phyloP scores from a whole-genome alignment of 352 stramenopile species.

The Phytophthora agathidicida region DNA sequence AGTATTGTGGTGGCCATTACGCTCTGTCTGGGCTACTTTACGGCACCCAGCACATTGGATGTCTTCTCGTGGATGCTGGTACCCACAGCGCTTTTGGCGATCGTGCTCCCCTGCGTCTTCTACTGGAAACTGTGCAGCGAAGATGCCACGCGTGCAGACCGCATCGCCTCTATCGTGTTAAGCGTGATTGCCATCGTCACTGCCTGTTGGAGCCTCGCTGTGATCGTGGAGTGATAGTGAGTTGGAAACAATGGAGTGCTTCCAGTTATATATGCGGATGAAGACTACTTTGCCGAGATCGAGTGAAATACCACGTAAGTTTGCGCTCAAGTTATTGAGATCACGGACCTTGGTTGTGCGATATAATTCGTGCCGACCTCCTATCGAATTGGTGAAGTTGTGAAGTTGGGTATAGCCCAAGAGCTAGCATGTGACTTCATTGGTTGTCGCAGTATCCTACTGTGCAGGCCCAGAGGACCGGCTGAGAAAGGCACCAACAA shows the following conservation, averaged over 20 bases:
- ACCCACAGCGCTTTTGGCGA: constrained; percentile 57
- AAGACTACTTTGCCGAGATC: no score
- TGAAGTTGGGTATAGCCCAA: no score
- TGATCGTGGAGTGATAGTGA: constrained; percentile 48
- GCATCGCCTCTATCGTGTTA: constrained; percentile 47
- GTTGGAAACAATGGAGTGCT: neutral
- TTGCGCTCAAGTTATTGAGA: no score
- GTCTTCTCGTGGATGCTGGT: constrained; percentile 75
- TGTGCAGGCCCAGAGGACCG: no score
- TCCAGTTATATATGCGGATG: constrained; percentile 17
- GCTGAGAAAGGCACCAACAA: no score
- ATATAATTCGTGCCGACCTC: no score
- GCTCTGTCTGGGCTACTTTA: constrained; percentile 56
- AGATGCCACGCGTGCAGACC: constrained; percentile 55
- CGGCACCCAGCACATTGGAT: constrained; percentile 57
- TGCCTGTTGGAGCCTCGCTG: constrained; percentile 51
- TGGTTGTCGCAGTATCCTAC: no score
- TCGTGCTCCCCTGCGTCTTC: constrained; percentile 72
- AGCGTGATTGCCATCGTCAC: constrained; percentile 54
- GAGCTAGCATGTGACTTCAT: no score
- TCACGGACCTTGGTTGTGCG: no score
- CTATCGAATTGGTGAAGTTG: no score
- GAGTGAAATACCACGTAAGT: no score
- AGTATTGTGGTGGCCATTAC: constrained; percentile 57
- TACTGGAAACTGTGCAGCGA: constrained; percentile 74